These are phyloP conservation scores for Talaromyces piceae DNA, from an alignment of 2,329 filamentous ascomycete genomes.

Conservation along the genomic window DNA sequence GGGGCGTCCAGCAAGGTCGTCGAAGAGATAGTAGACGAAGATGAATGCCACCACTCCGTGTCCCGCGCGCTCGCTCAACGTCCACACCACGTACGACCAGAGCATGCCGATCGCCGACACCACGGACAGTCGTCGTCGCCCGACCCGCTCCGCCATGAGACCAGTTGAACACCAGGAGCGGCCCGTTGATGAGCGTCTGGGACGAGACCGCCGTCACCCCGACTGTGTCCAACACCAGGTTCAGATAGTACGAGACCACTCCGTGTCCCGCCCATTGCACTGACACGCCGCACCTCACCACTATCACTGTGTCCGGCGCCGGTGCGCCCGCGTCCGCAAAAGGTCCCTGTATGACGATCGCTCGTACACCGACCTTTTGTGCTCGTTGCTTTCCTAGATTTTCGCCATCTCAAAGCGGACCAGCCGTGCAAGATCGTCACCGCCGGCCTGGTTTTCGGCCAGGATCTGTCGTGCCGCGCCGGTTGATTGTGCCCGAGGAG, in stretches of 20 bases:
- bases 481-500: slow-evolving; percentile 52
- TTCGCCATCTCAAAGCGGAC: slow-evolving; percentile 29
- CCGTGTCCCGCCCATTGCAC: slow-evolving; percentile 59
- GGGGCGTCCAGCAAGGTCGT: slow-evolving; percentile 4
- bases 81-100: slow-evolving; percentile 43
- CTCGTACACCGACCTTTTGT: neutral
- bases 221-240: slow-evolving; percentile 54
- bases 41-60: slow-evolving; percentile 47
- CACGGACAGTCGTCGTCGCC: slow-evolving; percentile 41
- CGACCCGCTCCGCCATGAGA: slow-evolving; percentile 45
- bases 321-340: neutral
- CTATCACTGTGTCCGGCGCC: neutral
- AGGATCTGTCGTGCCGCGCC: slow-evolving; percentile 53
- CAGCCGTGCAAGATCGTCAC: slow-evolving; percentile 26
- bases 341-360: neutral
- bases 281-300: neutral
- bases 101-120: slow-evolving; percentile 40
- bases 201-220: slow-evolving; percentile 42
- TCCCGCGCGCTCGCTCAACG: slow-evolving; percentile 34
- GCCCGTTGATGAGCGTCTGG: slow-evolving; percentile 4
- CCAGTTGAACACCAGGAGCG: slow-evolving; percentile 32
- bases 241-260: slow-evolving; percentile 60
- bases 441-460: slow-evolving; percentile 52
- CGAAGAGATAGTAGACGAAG: slow-evolving; percentile 43
- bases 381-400: slow-evolving; percentile 15